A percentile compares a stretch with the other conserved stretches of the same genome.
phyloP scores from a whole-genome alignment of 805 yeast species.

The Yamadazyma endophytica region DNA sequence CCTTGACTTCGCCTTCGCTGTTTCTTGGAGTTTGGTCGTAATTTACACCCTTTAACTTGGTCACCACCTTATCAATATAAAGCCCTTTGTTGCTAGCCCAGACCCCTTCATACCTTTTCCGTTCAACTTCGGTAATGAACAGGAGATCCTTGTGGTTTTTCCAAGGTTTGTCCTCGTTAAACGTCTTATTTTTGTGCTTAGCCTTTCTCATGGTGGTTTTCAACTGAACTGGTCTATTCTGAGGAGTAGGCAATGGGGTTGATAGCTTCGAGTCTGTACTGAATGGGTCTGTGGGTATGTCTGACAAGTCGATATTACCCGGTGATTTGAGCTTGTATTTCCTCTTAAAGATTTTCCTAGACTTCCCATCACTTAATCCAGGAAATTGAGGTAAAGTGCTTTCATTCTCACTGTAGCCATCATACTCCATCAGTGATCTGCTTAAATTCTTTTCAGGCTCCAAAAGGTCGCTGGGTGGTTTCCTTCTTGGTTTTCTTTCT shows the following conservation, averaged over 20 bases:
- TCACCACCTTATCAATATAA: slow-evolving; percentile 42
- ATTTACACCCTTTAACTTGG: slow-evolving; percentile 26
- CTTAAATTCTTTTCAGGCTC: background rate
- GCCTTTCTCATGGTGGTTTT: slow-evolving; percentile 50
- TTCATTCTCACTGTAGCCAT: slow-evolving; percentile 5
- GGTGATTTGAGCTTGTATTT: slow-evolving; percentile 12
- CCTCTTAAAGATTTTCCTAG: slow-evolving; percentile 17
- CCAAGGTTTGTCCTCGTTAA: slow-evolving; percentile 93
- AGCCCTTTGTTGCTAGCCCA: slow-evolving; percentile 87
- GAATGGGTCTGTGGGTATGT: slow-evolving; percentile 11
- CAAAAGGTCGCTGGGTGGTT: slow-evolving; percentile 17
- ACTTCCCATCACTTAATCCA: slow-evolving; percentile 14
- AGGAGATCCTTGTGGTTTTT: slow-evolving; percentile 67
- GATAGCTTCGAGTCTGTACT: slow-evolving; percentile 11
- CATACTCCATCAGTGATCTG: slow-evolving; percentile 10
- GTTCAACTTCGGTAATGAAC: slow-evolving; percentile 56
- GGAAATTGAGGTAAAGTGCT: slow-evolving; percentile 33
- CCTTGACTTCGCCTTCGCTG: slow-evolving; percentile 12
- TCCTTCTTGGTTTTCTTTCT: slow-evolving; percentile 20
- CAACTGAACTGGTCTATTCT: slow-evolving; percentile 34
- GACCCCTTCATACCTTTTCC: slow-evolving; percentile 86
- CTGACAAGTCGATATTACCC: slow-evolving; percentile 8
- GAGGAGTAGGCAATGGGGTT: slow-evolving; percentile 11
- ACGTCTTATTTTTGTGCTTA: slow-evolving; percentile 38
- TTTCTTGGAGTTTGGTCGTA: slow-evolving; percentile 10